Base-by-base conservation (phyloP, 352 stramenopile genomes). In the Globisporangium polare region DNA sequence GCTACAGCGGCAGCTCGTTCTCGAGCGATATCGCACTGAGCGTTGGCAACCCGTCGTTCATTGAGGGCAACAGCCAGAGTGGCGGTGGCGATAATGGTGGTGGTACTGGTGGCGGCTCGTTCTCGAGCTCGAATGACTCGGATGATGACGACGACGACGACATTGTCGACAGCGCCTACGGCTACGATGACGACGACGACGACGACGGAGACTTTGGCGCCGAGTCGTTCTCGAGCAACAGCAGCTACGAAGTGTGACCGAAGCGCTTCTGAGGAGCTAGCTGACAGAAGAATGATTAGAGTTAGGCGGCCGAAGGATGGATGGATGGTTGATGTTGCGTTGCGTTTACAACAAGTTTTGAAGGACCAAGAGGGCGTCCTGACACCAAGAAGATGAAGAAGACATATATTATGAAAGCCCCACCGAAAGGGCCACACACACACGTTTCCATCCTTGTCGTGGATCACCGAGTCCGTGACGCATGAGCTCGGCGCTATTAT, bases 151-250 rank as follows among this genome's bases (percentile, higher is more conserved):
- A 55, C 18, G 49, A 56, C 8, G 50, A 43, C 29, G 50, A 56
- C 29, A 56, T 56, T 43, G 29, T 56, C 18, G 35, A 39, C 18
- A 20, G 50, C 29, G 35, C 27, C 29, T 59, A 59, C 53, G 53
- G 39, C 4, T 59, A 49, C 5, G 51, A 57, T 5, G 51, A 57
- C 33, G 53, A 59, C 4, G 53, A 58, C 3, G 53, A 59, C 24
- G 53, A 24, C 10, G 53, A 58, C n/a, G 51, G 17, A 3, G 51
- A 33, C 15, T 50, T 49, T 37, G 37, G 24, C 13, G 24, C 53
- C 35, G 45, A 41, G 22, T 59, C 53, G 35, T 59, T 59, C 53
- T 46, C 41, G 22, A 59, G 53, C 37, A 47, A 49, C 53, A 59
- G 53, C 17, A 47, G 53, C 53, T 46, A 49, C 26, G 53, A 59